Evolutionary conservation across 768 basidiomycete genomes (phyloP).

Genomic region (Amyloporia xantha): DNA sequence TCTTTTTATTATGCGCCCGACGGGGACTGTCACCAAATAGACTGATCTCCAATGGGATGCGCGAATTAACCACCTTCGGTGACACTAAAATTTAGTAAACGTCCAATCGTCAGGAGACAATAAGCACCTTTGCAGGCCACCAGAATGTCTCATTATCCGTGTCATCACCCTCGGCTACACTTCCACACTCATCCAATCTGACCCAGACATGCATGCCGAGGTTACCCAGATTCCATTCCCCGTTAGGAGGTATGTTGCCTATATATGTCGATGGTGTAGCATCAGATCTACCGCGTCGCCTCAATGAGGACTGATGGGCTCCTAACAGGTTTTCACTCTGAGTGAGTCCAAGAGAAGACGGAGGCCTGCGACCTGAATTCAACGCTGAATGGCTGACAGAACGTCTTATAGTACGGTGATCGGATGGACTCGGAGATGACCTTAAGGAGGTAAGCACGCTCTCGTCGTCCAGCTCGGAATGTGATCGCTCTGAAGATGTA

Average conservation of each 20-base stretch:
- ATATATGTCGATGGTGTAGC: too few species aligned
- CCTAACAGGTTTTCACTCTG: not conserved
- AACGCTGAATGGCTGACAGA: not conserved
- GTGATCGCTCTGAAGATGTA: not conserved
- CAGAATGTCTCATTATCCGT: constrained; percentile 35
- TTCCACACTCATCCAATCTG: constrained; percentile 15
- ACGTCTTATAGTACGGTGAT: not conserved
- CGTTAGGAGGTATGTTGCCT: not conserved
- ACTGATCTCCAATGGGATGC: constrained; percentile 23
- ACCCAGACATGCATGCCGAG: constrained; percentile 21
- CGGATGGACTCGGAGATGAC: not conserved
- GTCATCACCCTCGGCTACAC: constrained; percentile 9
- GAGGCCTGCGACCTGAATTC: not conserved
- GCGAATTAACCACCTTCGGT: constrained; percentile 16
- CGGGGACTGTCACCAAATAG: constrained; percentile 24
- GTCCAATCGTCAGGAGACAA: constrained; percentile 15
- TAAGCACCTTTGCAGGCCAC: constrained; percentile 67
- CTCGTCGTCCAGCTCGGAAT: not conserved
- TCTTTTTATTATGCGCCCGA: not conserved
- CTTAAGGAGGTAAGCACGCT: not conserved
- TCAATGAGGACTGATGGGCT: not conserved
- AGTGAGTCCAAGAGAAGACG: not conserved
- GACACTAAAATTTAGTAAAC: constrained; percentile 13
- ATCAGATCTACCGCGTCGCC: too few species aligned
- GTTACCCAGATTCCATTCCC: constrained; percentile 1